Percentiles rank a stretch among this genome's conserved stretches.
phyloP scores from a whole-genome alignment of 2,329 filamentous ascomycete genomes.

The Aureobasidium leucospermi region DNA sequence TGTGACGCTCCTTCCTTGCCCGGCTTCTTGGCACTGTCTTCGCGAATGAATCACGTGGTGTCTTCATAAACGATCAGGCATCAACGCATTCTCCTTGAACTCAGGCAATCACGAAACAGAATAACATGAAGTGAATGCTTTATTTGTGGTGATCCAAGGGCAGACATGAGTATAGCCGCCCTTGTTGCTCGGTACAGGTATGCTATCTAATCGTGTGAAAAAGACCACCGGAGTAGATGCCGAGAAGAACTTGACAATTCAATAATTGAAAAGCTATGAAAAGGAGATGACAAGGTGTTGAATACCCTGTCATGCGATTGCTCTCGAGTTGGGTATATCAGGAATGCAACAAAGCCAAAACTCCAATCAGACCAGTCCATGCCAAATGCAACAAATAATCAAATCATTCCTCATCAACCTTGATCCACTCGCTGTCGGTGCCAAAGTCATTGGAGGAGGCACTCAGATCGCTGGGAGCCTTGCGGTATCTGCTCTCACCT shows the following conservation, averaged over 20 bases:
- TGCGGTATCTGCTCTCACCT: conserved; percentile 5
- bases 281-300: conserved; percentile 4
- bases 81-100: too few relatives aligned
- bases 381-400: neutral
- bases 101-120: neutral
- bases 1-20: neutral
- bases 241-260: neutral
- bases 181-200: neutral
- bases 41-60: conserved; percentile 1
- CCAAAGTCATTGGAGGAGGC: conserved; percentile 32
- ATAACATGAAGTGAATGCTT: neutral
- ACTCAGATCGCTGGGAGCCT: conserved; percentile 20
- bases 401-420: conserved; percentile 64
- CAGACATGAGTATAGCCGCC: too few relatives aligned
- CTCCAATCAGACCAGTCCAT: neutral
- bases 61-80: neutral
- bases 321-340: conserved; percentile 14
- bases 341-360: neutral
- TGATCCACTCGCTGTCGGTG: conserved; percentile 97
- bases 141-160: neutral
- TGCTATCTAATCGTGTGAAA: neutral
- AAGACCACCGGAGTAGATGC: neutral
- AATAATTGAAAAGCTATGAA: neutral
- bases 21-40: neutral
- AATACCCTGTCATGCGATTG: neutral